Evolutionary conservation across 2,329 filamentous ascomycete species (phyloP).

Genomic region (Fusarium beomiforme): DNA sequence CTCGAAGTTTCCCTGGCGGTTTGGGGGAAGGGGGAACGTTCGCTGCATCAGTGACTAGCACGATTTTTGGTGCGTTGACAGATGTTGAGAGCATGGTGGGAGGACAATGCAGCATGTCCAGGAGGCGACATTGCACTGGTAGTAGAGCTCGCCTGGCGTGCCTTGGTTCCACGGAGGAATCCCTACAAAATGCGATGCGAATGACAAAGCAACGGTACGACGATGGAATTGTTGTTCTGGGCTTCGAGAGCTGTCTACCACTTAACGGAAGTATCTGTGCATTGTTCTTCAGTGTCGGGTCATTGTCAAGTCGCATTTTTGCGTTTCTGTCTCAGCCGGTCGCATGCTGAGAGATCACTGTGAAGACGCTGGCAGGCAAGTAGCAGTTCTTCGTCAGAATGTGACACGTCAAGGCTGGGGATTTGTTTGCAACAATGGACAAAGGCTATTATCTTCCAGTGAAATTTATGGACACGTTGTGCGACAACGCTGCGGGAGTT

Average conservation of each 20-base stretch:
- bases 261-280: too few species aligned
- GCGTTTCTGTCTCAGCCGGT: neutral
- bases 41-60: too few species aligned
- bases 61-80: too few species aligned
- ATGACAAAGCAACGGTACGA: too few species aligned
- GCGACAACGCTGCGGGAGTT: neutral
- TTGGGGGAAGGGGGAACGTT: too few species aligned
- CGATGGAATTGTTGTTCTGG: neutral
- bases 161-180: neutral
- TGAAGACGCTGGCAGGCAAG: neutral
- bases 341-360: too few species aligned
- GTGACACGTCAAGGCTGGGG: neutral
- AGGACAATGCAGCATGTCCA: neutral
- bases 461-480: neutral
- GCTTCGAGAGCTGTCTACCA: neutral
- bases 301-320: too few species aligned
- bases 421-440: neutral
- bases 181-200: too few species aligned
- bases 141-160: too few species aligned
- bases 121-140: neutral
- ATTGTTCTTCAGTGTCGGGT: too few species aligned
- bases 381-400: neutral
- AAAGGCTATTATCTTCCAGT: too few species aligned
- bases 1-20: too few species aligned
- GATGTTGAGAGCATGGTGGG: neutral